Evolutionary conservation across 345 rosid genomes (phyloP), one percentile per base, ranked within the genome.

Genomic region (Ceriops tagal): DNA sequence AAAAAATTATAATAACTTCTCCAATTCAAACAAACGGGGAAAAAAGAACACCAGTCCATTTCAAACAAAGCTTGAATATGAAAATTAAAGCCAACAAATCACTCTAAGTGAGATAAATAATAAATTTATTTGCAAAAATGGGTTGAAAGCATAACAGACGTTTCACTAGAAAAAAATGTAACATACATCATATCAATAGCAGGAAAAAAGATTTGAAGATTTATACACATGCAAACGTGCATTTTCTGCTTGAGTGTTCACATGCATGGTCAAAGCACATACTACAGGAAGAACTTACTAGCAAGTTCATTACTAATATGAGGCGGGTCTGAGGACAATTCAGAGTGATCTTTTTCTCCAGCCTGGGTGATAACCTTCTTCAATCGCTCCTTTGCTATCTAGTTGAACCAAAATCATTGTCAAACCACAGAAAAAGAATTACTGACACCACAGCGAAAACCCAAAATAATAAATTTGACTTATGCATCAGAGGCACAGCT

Each of bases 331-430:
- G 83, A 81, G 73, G 71, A 58, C 77, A 86, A 75, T 63, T 81
- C 85, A 58, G 85, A 79, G 73, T 83, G 70, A 65, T 80, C 86
- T 61, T 82, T 79, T 78, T 89, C 93, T 69, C 92, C 97, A 64
- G 91, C 93, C 61, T 75, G 79, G 70, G 86, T 77, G 77, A 92
- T 85, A 75, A 89, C 91, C 75, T 84, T 83, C 78, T 87, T 85
- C 64, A 95, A 71, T 72, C 83, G 84, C 80, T 89, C 89, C 77
- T 87, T 95, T 32, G 97, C 87, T 62, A 78, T 89, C 99, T 95
- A 84, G 37, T 68, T 62, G 28, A 77, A 72, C 60, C 28, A 78
- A 63, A 63, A 65, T 62, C 43, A 67, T 60, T 61, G 65, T 70
- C 73, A 81, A 68, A 34, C 21, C 16, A 15, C 1, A 5, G 19